Percentiles rank a stretch among this genome's conserved stretches.
phyloP scores from a whole-genome alignment of 2,329 filamentous ascomycete genomes.

The Canariomyces notabilis region DNA sequence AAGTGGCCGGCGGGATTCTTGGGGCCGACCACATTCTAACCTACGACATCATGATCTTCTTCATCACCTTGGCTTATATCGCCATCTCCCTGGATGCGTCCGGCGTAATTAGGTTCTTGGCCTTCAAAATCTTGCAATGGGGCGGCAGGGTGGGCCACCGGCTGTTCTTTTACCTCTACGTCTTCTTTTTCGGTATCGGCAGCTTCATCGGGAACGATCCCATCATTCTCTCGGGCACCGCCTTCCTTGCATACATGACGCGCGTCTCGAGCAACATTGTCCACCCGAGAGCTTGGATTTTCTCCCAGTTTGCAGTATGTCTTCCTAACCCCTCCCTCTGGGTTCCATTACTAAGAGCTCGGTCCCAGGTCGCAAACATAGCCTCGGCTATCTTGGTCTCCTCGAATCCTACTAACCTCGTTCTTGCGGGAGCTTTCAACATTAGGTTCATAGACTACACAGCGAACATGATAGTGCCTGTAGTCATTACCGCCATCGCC shows the following conservation, averaged over 20 bases:
- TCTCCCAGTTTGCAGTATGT: conserved; percentile 66
- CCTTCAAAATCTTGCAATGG: conserved; percentile 64
- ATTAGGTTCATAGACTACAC: conserved; percentile 71
- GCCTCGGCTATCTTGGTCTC: conserved; percentile 72
- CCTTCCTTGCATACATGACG: conserved; percentile 74
- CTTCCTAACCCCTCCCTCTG: too few species aligned
- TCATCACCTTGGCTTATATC: conserved; percentile 69
- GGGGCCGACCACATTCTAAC: conserved; percentile 62
- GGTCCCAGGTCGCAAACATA: conserved; percentile 69
- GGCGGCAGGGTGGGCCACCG: conserved; percentile 62
- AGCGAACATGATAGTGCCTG: conserved; percentile 72
- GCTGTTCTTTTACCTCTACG: conserved; percentile 68
- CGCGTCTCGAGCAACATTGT: conserved; percentile 67
- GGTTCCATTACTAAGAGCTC: too few species aligned
- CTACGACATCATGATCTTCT: conserved; percentile 70
- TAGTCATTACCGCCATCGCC: conserved; percentile 61
- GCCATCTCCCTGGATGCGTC: conserved; percentile 74
- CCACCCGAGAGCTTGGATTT: conserved; percentile 68
- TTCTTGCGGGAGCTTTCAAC: conserved; percentile 65
- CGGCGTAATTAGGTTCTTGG: conserved; percentile 64
- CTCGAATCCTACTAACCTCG: conserved; percentile 72
- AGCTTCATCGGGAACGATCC: conserved; percentile 71
- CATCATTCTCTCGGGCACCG: conserved; percentile 68
- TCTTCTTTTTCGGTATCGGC: conserved; percentile 65
- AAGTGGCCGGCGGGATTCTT: conserved; percentile 64